These are phyloP conservation scores for Blastomyces emzantsi DNA, from an alignment of 2,329 filamentous ascomycete species.

Conservation along the genomic window DNA sequence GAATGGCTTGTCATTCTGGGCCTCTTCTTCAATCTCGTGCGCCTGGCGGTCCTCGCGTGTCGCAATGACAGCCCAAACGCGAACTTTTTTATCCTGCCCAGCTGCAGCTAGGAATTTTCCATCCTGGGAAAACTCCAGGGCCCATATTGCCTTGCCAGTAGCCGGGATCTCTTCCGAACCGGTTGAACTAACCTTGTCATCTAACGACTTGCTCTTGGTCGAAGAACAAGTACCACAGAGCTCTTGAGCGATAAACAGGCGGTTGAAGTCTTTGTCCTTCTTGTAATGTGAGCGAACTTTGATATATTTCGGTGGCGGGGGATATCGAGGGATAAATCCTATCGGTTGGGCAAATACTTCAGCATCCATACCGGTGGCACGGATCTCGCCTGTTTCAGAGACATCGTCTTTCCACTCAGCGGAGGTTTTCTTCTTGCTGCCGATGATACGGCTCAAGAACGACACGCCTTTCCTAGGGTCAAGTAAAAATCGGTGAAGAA, in stretches of 20 bases:
- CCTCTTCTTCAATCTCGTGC: slow-evolving; percentile 61
- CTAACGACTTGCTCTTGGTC: slow-evolving; percentile 20
- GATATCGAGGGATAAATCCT: slow-evolving; percentile 77
- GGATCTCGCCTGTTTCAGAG: slow-evolving; percentile 60
- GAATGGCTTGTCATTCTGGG: slow-evolving; percentile 39
- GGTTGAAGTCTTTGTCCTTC: slow-evolving; percentile 71
- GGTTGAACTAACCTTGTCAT: slow-evolving; percentile 34
- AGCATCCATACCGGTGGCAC: slow-evolving; percentile 73
- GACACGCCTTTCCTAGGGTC: slow-evolving; percentile 67
- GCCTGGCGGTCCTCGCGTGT: slow-evolving; percentile 67
- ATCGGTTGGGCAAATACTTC: slow-evolving; percentile 71
- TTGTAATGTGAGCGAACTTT: slow-evolving; percentile 75
- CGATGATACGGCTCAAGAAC: slow-evolving; percentile 79
- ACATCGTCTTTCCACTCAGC: slow-evolving; percentile 49
- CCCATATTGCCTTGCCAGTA: slow-evolving; percentile 68
- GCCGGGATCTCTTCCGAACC: slow-evolving; percentile 21
- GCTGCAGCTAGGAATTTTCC: slow-evolving; percentile 87
- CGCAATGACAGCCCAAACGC: slow-evolving; percentile 82
- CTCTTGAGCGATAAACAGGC: slow-evolving; percentile 86
- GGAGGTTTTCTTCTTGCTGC: slow-evolving; percentile 61
- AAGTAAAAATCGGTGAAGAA: slow-evolving; percentile 4
- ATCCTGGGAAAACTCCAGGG: slow-evolving; percentile 85
- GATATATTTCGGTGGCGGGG: slow-evolving; percentile 85
- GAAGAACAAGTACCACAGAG: slow-evolving; percentile 52
- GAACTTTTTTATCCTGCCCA: slow-evolving; percentile 74